Evolutionary conservation across 441 rosid species (phyloP).

Genomic region (Oxalis stricta): DNA sequence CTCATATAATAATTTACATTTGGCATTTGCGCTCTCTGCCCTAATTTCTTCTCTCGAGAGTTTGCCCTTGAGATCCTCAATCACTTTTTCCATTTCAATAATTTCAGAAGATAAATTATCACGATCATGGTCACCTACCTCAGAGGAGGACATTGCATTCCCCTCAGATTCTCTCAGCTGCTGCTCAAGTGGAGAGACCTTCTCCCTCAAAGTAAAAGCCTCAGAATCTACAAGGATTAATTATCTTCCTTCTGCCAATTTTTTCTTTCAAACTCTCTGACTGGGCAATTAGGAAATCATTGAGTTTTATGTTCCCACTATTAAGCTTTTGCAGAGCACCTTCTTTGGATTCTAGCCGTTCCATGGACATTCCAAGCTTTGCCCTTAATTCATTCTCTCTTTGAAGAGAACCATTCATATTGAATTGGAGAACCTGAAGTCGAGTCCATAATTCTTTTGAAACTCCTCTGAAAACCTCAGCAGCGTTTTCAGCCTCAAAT

Average conservation of each 20-base stretch:
- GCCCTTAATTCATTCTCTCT: slow-evolving; percentile 48
- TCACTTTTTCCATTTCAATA: slow-evolving; percentile 95
- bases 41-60: slow-evolving; percentile 32
- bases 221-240: slow-evolving; percentile 55
- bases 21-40: slow-evolving; percentile 38
- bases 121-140: slow-evolving; percentile 85
- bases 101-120: slow-evolving; percentile 85
- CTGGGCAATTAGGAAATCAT: slow-evolving; percentile 36
- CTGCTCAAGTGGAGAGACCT: slow-evolving; percentile 66
- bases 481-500: slow-evolving; percentile 80
- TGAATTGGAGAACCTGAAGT: slow-evolving; percentile 58
- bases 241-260: slow-evolving; percentile 65
- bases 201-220: slow-evolving; percentile 43
- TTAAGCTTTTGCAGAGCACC: slow-evolving; percentile 37
- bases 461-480: slow-evolving; percentile 77
- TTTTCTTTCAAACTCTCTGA: slow-evolving; percentile 36
- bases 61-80: slow-evolving; percentile 55
- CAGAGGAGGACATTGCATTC: slow-evolving; percentile 61
- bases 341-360: slow-evolving; percentile 38
- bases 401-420: slow-evolving; percentile 42
- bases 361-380: slow-evolving; percentile 32
- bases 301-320: slow-evolving; percentile 21
- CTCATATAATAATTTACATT: slow-evolving; percentile 27
- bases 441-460: slow-evolving; percentile 62
- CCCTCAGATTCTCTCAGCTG: slow-evolving; percentile 66